These are phyloP conservation scores for Zanthoxylum bungeanum DNA, from an alignment of 345 rosid genomes.

Conservation along the genomic window DNA sequence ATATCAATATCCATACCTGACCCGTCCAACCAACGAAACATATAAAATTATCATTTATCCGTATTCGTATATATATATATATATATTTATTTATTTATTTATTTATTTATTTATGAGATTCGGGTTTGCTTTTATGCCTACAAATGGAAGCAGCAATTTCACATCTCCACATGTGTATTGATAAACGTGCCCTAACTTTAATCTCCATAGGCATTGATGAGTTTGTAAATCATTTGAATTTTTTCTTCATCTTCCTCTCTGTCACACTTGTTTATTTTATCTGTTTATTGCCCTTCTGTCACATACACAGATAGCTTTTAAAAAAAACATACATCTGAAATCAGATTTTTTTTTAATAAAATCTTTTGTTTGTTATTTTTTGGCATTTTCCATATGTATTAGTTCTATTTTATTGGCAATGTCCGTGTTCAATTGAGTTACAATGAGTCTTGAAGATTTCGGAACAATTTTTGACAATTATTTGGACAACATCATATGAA, in stretches of 20 bases:
- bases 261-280: background rate
- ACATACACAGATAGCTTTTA: no score
- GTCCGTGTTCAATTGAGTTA: no score
- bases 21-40: no score
- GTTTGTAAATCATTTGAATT: background rate
- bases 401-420: no score
- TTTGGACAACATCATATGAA: no score
- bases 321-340: no score
- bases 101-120: background rate
- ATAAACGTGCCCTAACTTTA: slow-evolving; percentile 26
- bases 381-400: background rate
- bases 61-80: background rate
- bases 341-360: no score
- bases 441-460: no score
- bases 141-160: slow-evolving; percentile 40
- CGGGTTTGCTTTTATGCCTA: slow-evolving; percentile 28
- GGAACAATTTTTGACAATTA: no score
- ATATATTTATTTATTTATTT: no score
- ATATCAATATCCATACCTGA: no score
- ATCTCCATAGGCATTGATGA: background rate
- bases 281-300: background rate
- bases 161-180: slow-evolving; percentile 33
- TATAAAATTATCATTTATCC: no score
- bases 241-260: background rate
- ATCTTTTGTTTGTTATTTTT: background rate